phyloP scores from a whole-genome alignment of 75 land plant species.

The Cryptomeria japonica region DNA sequence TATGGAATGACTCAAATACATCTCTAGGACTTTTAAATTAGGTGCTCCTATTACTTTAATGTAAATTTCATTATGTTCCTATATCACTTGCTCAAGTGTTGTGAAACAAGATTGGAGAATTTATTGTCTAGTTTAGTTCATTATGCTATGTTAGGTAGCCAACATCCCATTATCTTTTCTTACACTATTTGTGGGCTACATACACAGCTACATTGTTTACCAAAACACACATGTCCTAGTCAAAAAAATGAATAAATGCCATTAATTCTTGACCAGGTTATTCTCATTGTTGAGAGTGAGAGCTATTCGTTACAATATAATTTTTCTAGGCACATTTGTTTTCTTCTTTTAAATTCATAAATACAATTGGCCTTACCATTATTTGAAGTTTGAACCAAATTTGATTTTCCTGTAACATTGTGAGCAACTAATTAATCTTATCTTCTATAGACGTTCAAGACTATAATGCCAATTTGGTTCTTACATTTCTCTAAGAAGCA shows the following conservation, averaged over 20 bases:
- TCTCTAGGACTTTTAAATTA: not conserved
- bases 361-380: not conserved
- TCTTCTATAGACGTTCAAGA: not conserved
- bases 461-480: not conserved
- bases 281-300: not conserved
- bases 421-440: not conserved
- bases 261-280: not conserved
- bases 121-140: not conserved
- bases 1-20: not conserved
- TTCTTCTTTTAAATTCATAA: not conserved
- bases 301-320: not conserved
- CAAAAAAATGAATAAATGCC: not conserved
- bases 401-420: not conserved
- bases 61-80: not conserved
- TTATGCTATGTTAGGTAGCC: not conserved
- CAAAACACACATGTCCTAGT: not conserved
- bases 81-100: not conserved
- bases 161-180: not conserved
- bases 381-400: not conserved
- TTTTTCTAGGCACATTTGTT: not conserved
- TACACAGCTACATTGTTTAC: not conserved
- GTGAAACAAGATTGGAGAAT: not conserved
- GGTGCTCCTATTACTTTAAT: not conserved
- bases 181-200: not conserved
- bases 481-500: not conserved